These are phyloP conservation scores for Hypoxylon sp. DNA, from an alignment of 2,329 filamentous ascomycete species.

Conservation along the genomic window DNA sequence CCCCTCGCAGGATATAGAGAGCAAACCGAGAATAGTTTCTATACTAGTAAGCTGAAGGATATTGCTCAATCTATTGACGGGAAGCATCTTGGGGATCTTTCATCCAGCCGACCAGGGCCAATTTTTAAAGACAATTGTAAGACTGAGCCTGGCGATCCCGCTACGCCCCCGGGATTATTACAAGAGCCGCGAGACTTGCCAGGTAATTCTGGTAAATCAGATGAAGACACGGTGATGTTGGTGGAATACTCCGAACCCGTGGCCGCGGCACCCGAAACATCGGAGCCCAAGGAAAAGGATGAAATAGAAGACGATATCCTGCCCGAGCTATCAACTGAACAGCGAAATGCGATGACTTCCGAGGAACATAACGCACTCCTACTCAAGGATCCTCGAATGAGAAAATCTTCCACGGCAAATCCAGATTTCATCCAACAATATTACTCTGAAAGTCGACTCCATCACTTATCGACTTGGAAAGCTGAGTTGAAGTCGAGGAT, in stretches of 20 bases:
- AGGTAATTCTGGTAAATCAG: constrained; percentile 12
- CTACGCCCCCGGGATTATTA: neutral
- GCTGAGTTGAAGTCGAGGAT: constrained; percentile 91
- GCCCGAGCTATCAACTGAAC: constrained; percentile 30
- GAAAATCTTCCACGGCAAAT: constrained; percentile 91
- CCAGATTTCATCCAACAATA: constrained; percentile 95
- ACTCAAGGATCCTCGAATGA: constrained; percentile 85
- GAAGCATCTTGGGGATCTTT: constrained; percentile 35
- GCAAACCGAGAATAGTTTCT: constrained; percentile 87
- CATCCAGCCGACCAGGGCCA: constrained; percentile 38
- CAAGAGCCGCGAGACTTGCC: constrained; percentile 16
- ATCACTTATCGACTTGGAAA: constrained; percentile 98
- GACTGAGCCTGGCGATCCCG: neutral
- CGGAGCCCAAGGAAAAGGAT: constrained; percentile 6
- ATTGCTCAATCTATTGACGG: constrained; percentile 45
- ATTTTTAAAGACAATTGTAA: neutral
- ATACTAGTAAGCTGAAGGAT: constrained; percentile 77
- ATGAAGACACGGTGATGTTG: constrained; percentile 29
- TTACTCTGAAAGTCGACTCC: constrained; percentile 93
- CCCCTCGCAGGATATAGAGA: constrained; percentile 78
- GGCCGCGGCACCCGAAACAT: neutral
- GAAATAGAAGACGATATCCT: constrained; percentile 23
- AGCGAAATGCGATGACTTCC: constrained; percentile 72
- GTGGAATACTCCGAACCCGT: constrained; percentile 24
- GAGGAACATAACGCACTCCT: constrained; percentile 93